Conservation (phyloP, 805 yeast species). For the Hanseniaspora pseudoguilliermondii region DNA sequence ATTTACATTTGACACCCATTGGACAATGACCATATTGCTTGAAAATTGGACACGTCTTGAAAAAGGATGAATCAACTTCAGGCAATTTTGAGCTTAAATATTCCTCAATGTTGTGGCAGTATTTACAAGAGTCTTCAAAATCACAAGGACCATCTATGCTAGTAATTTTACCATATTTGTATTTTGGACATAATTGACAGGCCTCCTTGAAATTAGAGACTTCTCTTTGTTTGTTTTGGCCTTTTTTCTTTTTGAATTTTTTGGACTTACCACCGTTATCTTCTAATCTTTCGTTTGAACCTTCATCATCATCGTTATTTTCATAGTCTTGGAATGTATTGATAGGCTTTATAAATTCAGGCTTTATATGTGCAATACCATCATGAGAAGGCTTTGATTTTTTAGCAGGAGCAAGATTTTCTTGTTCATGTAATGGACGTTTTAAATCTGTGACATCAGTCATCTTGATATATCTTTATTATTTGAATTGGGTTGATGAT, state of each 20-base stretch:
- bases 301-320: conserved; percentile 34
- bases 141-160: conserved; percentile 46
- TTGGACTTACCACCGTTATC: conserved; percentile 25
- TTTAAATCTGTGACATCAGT: background rate
- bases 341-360: conserved; percentile 44
- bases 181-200: conserved; percentile 50
- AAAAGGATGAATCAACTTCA: conserved; percentile 49
- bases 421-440: conserved; percentile 19
- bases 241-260: conserved; percentile 39
- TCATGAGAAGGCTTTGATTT: conserved; percentile 26
- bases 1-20: conserved; percentile 82
- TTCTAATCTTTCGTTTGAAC: conserved; percentile 29
- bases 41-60: conserved; percentile 61
- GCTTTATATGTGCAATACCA: conserved; percentile 68
- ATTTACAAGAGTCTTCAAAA: conserved; percentile 65
- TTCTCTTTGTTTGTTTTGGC: conserved; percentile 77
- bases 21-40: conserved; percentile 80
- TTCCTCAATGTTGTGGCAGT: conserved; percentile 56
- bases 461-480: background rate
- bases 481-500: background rate
- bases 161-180: conserved; percentile 20
- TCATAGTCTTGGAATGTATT: conserved; percentile 15
- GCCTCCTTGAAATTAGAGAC: conserved; percentile 54
- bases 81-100: conserved; percentile 55
- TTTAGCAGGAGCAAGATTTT: conserved; percentile 17